These are phyloP conservation scores for Fagopyrum tataricum DNA, from an alignment of 148 eudicot genomes.

Conservation along the genomic window DNA sequence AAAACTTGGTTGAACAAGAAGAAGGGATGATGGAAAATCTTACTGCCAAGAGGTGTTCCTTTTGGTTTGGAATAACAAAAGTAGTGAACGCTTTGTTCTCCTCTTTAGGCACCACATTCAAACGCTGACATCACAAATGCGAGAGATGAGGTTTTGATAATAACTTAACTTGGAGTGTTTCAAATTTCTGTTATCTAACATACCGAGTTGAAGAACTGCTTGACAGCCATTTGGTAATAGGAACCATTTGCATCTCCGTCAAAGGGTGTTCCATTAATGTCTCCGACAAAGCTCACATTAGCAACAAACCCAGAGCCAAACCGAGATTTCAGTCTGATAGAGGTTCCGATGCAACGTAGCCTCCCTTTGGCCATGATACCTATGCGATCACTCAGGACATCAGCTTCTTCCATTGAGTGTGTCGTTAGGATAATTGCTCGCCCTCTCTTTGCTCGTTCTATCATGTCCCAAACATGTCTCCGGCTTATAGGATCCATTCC, in stretches of 20 bases:
- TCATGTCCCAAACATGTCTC: constrained; percentile 93
- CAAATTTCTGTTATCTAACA: constrained; percentile 12
- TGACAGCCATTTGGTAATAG: constrained; percentile 40
- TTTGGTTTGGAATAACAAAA: constrained; percentile 61
- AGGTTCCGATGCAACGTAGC: constrained; percentile 85
- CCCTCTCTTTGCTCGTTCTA: constrained; percentile 78
- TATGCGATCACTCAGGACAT: constrained; percentile 68
- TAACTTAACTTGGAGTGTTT: not conserved
- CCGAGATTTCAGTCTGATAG: constrained; percentile 64
- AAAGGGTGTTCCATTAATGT: constrained; percentile 17
- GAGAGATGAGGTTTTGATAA: not conserved
- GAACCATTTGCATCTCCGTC: not conserved
- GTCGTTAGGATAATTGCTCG: constrained; percentile 71
- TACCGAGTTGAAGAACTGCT: constrained; percentile 63
- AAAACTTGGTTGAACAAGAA: not conserved
- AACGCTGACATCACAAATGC: constrained; percentile 23
- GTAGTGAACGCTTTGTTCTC: constrained; percentile 71
- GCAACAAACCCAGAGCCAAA: constrained; percentile 82
- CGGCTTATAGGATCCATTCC: constrained; percentile 95
- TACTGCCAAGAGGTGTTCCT: constrained; percentile 64
- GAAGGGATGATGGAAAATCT: not conserved
- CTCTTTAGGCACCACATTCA: constrained; percentile 66
- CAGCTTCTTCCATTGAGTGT: constrained; percentile 97
- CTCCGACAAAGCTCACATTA: constrained; percentile 51
- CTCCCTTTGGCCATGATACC: constrained; percentile 95